Evolutionary conservation across 2,329 filamentous ascomycete genomes (phyloP), one percentile per base, ranked within the genome.

Genomic region (Fusarium siculi): DNA sequence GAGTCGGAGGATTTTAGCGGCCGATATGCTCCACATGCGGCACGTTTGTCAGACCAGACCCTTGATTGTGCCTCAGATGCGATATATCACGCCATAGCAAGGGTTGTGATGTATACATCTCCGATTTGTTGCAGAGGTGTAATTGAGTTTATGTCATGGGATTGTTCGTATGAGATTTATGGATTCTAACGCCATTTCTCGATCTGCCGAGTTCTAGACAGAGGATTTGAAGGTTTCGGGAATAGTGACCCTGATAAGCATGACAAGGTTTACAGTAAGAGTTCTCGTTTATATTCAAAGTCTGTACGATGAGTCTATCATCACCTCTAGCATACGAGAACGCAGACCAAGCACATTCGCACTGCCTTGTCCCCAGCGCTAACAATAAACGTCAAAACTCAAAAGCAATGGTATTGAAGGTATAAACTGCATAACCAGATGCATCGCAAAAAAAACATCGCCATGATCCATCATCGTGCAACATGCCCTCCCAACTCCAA

Each of bases 41-140:
- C 40, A 44, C 19, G 40, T 30, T 30, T 43, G 28, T 63, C 57
- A 59, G 49, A 21, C 61, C 49, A 68, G 56, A 56, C 52, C 54
- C 53, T 70, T 34, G 58, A 74, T 74, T 71, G 46, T 74, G 71
- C 67, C 68, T 64, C 50, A 46, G 37, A 52, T 72, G 60, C 39
- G 56, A 43, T 69, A 47, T 69, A 74, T 74, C 72, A 74, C 72
- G 72, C 72, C 71, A 74, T 74, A 46, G 72, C 59, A 16, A 19
- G 18, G n/a, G n/a, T 53, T n/a, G 39, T 40, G 47, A 9, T 46
- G 32, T 28, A 19, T 32, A 50, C 21, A 60, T 67, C 28, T 67
- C 54, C 34, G 23, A 44, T 46, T 28, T 21, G 18, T 14, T 47
- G 18, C 19, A 47, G 16, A 19, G 11, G 18, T 25, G 21, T 52